These are phyloP conservation scores for Microstroma glucosiphilum DNA, from an alignment of 1,284 basidiomycete genomes.

Conservation along the genomic window DNA sequence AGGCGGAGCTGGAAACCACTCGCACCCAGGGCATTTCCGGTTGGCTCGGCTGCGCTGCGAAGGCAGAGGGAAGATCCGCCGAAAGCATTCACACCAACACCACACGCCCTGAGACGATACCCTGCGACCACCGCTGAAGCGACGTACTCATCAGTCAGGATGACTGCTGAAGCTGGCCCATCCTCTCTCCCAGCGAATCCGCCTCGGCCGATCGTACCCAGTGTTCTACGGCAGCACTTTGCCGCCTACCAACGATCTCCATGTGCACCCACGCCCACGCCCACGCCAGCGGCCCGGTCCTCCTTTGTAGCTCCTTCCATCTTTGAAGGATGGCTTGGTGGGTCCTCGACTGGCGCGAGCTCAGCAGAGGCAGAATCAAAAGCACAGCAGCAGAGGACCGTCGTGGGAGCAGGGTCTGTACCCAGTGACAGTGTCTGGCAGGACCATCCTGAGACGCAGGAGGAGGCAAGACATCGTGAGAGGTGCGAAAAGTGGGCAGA, in stretches of 20 bases:
- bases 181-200: not conserved
- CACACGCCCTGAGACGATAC: no score
- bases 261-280: not conserved
- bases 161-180: not conserved
- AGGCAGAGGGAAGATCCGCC: no score
- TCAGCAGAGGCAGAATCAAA: not conserved
- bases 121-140: no score
- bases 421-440: not conserved
- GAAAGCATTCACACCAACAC: no score
- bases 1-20: no score
- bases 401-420: not conserved
- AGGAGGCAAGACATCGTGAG: slow-evolving; percentile 24
- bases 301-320: not conserved
- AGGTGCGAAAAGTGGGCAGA: slow-evolving; percentile 42
- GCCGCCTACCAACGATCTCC: not conserved
- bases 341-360: not conserved
- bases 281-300: not conserved
- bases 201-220: not conserved
- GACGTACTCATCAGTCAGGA: not conserved
- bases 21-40: no score
- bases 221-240: not conserved
- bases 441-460: slow-evolving; percentile 22
- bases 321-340: slow-evolving; percentile 2
- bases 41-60: no score
- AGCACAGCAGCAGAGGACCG: not conserved